Conservation (phyloP, 208 protist species). For the Trypanosomatidae sp. region DNA sequence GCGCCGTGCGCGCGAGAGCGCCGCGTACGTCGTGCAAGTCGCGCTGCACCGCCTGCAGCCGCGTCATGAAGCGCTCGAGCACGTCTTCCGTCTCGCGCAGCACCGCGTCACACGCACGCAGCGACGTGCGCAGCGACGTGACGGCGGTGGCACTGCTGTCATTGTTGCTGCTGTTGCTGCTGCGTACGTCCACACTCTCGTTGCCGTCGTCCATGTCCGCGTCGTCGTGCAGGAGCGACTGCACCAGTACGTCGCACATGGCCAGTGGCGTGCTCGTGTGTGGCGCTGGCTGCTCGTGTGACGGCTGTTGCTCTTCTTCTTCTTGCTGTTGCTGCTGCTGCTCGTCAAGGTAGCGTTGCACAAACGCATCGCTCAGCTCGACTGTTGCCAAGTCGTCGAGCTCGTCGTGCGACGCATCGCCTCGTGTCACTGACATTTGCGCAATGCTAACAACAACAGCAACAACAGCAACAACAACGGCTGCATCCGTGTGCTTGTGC, state of each 20-base stretch:
- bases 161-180: no score
- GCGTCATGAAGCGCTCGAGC: constrained; percentile 47
- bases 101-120: constrained; percentile 33
- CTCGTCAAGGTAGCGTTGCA: constrained; percentile 21
- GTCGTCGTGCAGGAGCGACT: constrained; percentile 40
- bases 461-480: no score
- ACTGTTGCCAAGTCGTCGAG: constrained; percentile 42
- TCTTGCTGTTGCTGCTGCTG: no score
- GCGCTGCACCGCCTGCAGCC: constrained; percentile 35
- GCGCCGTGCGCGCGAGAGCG: constrained; percentile 22
- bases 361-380: constrained; percentile 34
- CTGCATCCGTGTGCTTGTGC: no score
- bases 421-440: no score
- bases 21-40: constrained; percentile 72
- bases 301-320: no score
- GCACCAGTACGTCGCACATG: constrained; percentile 55
- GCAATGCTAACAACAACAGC: no score
- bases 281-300: constrained; percentile 19
- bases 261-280: constrained; percentile 19
- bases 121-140: constrained; percentile 30
- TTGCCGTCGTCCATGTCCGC: no score
- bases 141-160: no score
- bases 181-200: no score
- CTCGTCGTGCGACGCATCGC: constrained; percentile 23
- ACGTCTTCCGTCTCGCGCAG: constrained; percentile 56